Evolutionary conservation across 2,329 filamentous ascomycete species (phyloP).

Genomic region (Scopulariopsis brevicaulis): DNA sequence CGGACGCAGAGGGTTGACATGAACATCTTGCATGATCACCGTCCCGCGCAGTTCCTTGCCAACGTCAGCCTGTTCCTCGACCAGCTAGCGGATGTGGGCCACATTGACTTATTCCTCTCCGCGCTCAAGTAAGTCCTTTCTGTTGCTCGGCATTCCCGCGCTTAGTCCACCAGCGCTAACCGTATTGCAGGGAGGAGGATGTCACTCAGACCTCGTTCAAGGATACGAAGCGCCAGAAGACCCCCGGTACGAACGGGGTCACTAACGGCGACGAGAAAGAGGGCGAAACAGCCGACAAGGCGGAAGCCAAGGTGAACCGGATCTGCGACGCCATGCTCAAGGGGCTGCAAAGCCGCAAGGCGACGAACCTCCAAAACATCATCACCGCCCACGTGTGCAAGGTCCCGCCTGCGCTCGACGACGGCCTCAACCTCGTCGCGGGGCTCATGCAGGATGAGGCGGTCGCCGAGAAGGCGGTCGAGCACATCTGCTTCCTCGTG

Average conservation of each 20-base stretch:
- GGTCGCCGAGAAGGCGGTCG: constrained; percentile 77
- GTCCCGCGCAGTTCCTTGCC: constrained; percentile 72
- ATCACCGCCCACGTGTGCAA: constrained; percentile 96
- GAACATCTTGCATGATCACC: constrained; percentile 93
- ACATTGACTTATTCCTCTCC: constrained; percentile 85
- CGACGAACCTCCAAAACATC: constrained; percentile 71
- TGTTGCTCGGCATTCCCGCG: neutral
- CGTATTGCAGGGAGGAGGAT: constrained; percentile 60
- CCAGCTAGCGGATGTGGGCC: constrained; percentile 70
- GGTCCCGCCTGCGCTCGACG: constrained; percentile 75
- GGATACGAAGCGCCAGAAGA: constrained; percentile 52
- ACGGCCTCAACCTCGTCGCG: constrained; percentile 71
- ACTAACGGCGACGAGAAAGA: neutral
- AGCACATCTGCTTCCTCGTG: constrained; percentile 95
- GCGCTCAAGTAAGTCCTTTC: constrained; percentile 54
- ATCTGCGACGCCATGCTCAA: constrained; percentile 79
- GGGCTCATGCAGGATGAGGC: constrained; percentile 56
- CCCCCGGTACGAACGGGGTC: constrained; percentile 6
- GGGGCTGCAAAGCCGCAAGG: constrained; percentile 49
- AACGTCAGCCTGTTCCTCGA: constrained; percentile 69
- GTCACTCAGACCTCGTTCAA: constrained; percentile 90
- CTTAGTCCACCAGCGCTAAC: constrained; percentile 13
- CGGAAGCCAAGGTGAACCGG: constrained; percentile 61
- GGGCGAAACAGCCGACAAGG: neutral
- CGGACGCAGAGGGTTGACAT: constrained; percentile 91